These are phyloP conservation scores for Colletotrichum somersetense DNA, from an alignment of 2,329 filamentous ascomycete species.

Conservation along the genomic window DNA sequence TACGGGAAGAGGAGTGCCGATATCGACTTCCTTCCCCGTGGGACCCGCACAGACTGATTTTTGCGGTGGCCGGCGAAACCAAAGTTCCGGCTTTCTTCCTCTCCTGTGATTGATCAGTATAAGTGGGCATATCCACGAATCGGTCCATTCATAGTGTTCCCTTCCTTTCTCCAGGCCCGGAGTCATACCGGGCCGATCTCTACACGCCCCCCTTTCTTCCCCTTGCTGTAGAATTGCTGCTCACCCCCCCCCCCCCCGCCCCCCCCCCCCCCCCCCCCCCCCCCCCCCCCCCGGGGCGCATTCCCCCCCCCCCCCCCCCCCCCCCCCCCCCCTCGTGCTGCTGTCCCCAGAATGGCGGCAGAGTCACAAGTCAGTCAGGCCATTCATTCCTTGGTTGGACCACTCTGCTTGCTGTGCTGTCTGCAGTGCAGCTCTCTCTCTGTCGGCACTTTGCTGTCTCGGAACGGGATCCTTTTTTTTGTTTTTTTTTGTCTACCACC, in stretches of 20 bases:
- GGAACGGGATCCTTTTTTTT: slow-evolving; percentile 27
- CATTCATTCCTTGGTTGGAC: slow-evolving; percentile 27
- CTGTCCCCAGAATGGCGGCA: slow-evolving; percentile 18
- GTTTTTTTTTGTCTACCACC: not conserved
- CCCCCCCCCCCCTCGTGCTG: not conserved
- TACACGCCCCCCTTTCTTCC: not conserved
- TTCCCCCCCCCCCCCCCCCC: too few species aligned
- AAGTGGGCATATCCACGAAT: slow-evolving; percentile 3
- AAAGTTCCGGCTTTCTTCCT: not conserved
- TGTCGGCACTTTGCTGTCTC: slow-evolving; percentile 40
- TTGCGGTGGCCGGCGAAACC: slow-evolving; percentile 14
- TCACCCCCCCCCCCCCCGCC: too few species aligned
- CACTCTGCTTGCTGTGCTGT: not conserved
- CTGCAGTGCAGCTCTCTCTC: slow-evolving; percentile 26
- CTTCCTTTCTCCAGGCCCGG: slow-evolving; percentile 19
- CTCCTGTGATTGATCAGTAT: slow-evolving; percentile 20
- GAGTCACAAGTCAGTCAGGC: slow-evolving; percentile 40
- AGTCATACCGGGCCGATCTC: slow-evolving; percentile 12
- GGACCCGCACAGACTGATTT: not conserved
- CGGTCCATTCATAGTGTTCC: slow-evolving; percentile 17
- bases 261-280: too few species aligned
- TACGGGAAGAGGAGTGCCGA: not conserved
- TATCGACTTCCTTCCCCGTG: not conserved
- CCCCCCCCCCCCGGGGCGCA: too few species aligned
- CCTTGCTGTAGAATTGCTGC: not conserved